Percentiles rank a stretch among this genome's conserved stretches.
Evolutionary conservation across 139 green algal genomes (phyloP).

Genomic region (Diplosphaera chodatii): DNA sequence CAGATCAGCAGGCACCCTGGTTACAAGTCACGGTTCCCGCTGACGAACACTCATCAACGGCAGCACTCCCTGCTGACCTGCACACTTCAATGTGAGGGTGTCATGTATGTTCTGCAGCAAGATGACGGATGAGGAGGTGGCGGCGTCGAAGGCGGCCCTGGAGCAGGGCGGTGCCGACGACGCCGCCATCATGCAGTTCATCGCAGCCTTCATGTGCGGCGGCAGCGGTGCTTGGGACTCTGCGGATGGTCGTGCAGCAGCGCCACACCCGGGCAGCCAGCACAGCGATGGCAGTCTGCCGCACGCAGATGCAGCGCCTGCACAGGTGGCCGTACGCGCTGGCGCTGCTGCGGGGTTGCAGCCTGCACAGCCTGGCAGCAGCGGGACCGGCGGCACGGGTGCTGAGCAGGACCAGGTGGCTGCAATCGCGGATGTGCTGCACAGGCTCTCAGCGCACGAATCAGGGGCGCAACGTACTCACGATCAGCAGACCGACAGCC

Average conservation of each 20-base stretch:
- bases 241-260: too few species aligned
- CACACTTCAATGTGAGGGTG: too few species aligned
- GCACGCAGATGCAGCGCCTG: too few species aligned
- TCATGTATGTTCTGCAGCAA: too few species aligned
- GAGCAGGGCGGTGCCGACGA: background rate
- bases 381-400: background rate
- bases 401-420: too few species aligned
- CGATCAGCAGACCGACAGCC: too few species aligned
- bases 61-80: background rate
- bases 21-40: background rate
- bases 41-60: background rate
- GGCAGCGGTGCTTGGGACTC: background rate
- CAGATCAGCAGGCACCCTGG: background rate
- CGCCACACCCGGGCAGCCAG: background rate
- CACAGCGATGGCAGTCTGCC: too few species aligned
- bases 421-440: too few species aligned
- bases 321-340: too few species aligned
- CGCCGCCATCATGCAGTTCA: background rate
- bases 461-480: background rate
- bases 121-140: slow-evolving; percentile 14
- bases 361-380: background rate
- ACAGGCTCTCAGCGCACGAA: background rate
- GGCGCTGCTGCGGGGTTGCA: too few species aligned
- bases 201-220: background rate
- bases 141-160: slow-evolving; percentile 10